Percentiles rank a stretch among this genome's conserved stretches.
phyloP scores from a whole-genome alignment of 148 eudicot species.

The Beta vulgaris region DNA sequence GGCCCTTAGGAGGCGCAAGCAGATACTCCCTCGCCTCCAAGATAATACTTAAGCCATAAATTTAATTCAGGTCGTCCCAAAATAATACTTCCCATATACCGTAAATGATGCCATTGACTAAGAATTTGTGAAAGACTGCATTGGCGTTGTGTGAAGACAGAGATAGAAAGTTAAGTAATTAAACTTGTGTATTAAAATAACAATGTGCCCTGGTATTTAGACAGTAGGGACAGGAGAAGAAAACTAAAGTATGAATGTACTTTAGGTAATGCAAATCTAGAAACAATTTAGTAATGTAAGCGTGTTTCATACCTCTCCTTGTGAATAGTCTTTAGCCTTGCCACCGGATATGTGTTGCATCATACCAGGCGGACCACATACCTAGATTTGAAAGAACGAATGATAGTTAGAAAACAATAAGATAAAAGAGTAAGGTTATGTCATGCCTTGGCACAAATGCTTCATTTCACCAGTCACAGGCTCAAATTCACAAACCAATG shows the following conservation, averaged over 20 bases:
- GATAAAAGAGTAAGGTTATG: not conserved
- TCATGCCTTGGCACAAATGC: not conserved
- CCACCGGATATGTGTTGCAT: constrained; percentile 76
- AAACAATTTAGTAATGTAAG: not conserved
- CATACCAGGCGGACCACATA: constrained; percentile 95
- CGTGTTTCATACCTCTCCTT: constrained; percentile 63
- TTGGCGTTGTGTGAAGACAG: no score
- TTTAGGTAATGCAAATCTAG: not conserved
- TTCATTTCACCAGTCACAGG: not conserved
- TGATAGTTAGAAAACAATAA: not conserved
- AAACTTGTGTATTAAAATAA: no score
- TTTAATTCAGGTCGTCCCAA: not conserved
- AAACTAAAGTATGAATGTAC: not conserved
- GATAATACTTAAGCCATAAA: not conserved
- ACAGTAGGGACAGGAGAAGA: not conserved
- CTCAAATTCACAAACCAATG: not conserved
- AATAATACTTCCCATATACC: no score
- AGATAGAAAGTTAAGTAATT: no score
- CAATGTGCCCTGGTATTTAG: not conserved
- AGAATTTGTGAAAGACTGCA: no score
- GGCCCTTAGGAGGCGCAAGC: not conserved
- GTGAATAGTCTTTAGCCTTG: constrained; percentile 64
- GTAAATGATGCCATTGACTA: no score
- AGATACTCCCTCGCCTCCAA: not conserved
- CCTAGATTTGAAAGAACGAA: constrained; percentile 35